Percentiles rank a stretch among this genome's conserved stretches.
These are phyloP conservation scores for Talaromyces sp. DNA, from an alignment of 2,329 filamentous ascomycete species.

Conservation along the genomic window DNA sequence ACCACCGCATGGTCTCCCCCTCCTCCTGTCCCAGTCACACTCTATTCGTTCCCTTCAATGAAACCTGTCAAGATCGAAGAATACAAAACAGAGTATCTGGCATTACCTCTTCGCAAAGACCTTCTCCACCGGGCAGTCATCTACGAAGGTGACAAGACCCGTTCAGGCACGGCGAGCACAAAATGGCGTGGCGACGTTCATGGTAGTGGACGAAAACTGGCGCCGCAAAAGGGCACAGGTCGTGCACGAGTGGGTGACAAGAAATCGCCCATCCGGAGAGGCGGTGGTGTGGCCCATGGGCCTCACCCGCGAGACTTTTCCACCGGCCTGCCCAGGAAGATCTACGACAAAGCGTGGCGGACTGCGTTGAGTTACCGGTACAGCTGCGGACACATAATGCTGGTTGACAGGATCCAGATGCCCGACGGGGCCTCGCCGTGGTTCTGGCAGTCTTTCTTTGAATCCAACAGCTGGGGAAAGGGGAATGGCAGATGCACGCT, in stretches of 20 bases:
- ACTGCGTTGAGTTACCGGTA: slow-evolving; percentile 92
- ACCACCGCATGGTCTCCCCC: slow-evolving; percentile 36
- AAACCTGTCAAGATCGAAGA: slow-evolving; percentile 74
- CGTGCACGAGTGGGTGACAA: slow-evolving; percentile 71
- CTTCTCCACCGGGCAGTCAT: slow-evolving; percentile 88
- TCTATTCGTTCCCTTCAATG: slow-evolving; percentile 85
- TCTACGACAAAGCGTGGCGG: slow-evolving; percentile 94
- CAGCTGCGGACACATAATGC: slow-evolving; percentile 76
- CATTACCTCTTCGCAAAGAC: slow-evolving; percentile 82
- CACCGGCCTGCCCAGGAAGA: slow-evolving; percentile 76
- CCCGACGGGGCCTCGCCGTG: slow-evolving; percentile 51
- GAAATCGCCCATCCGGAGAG: slow-evolving; percentile 75
- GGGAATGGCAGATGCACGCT: slow-evolving; percentile 68
- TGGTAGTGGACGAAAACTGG: slow-evolving; percentile 76
- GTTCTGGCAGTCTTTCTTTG: slow-evolving; percentile 65
- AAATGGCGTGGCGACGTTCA: slow-evolving; percentile 81
- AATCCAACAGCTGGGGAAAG: slow-evolving; percentile 65
- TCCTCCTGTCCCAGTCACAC: slow-evolving; percentile 70
- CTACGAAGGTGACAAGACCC: slow-evolving; percentile 84
- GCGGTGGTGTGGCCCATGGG: slow-evolving; percentile 86
- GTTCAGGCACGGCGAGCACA: slow-evolving; percentile 77
- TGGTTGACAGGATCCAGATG: slow-evolving; percentile 71
- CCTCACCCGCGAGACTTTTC: slow-evolving; percentile 88
- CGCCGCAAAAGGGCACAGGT: slow-evolving; percentile 82
- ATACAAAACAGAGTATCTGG: slow-evolving; percentile 77